A percentile compares a stretch with the other conserved stretches of the same genome.
Conservation (phyloP, 805 yeast genomes). For the Schwanniomyces yamadae region DNA sequence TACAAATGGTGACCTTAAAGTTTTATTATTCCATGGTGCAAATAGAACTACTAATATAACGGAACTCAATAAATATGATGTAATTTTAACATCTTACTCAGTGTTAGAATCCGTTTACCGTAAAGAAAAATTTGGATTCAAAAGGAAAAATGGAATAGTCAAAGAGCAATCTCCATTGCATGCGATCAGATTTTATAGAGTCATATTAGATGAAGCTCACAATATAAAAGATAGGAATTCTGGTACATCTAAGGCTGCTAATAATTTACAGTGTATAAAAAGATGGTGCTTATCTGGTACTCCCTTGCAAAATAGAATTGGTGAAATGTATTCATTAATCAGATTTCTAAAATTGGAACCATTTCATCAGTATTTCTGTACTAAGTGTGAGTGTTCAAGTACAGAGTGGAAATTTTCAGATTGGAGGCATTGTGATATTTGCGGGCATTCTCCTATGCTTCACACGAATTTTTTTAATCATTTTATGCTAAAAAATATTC, state of each 20-base stretch:
- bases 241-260: slow-evolving; percentile 92
- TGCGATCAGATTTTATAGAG: slow-evolving; percentile 72
- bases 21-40: slow-evolving; percentile 82
- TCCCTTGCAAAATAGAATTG: slow-evolving; percentile 93
- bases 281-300: slow-evolving; percentile 96
- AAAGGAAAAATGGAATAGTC: slow-evolving; percentile 64
- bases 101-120: slow-evolving; percentile 85
- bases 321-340: slow-evolving; percentile 91
- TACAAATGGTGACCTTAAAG: slow-evolving; percentile 66
- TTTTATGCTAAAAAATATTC: slow-evolving; percentile 91
- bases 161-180: slow-evolving; percentile 80
- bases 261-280: slow-evolving; percentile 64
- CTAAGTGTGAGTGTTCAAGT: slow-evolving; percentile 85
- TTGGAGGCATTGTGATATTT: slow-evolving; percentile 76
- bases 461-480: slow-evolving; percentile 96
- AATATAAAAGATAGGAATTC: slow-evolving; percentile 93
- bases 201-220: slow-evolving; percentile 94
- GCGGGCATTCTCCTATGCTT: slow-evolving; percentile 92
- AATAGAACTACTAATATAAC: slow-evolving; percentile 59
- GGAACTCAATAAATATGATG: slow-evolving; percentile 66
- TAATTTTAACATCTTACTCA: slow-evolving; percentile 87
- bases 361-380: slow-evolving; percentile 85
- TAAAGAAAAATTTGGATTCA: slow-evolving; percentile 80
- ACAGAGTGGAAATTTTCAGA: slow-evolving; percentile 83
- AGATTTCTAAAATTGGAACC: slow-evolving; percentile 84